Base-by-base conservation (phyloP, 2,329 filamentous ascomycete species). In the Claviceps quebecensis region DNA sequence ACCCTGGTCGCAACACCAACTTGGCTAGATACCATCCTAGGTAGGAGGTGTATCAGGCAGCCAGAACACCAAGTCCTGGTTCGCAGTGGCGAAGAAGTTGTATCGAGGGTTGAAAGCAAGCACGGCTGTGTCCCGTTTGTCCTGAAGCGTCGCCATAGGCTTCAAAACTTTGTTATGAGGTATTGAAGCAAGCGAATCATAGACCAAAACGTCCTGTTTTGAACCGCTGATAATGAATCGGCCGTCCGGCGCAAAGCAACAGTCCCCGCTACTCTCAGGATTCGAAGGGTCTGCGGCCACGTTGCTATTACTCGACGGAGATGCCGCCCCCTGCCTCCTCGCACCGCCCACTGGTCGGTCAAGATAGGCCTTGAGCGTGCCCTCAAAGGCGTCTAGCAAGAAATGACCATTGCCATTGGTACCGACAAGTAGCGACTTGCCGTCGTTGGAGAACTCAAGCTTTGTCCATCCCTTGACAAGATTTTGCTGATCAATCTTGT, bases 381-480 rank as follows among this genome's bases (percentile, higher is more conserved):
- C 93, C 43, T 87, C 82, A 63, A 96, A 97, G 1, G 91, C 87
- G 64, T 98, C 93, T n/a, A 98, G 73, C 2, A 98, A 71, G 61
- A 93, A 95, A 66, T 98, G 93, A 0, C 89, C 88, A 49, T 77
- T 77, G 6, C 86, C 87, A 47, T 84, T 87, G 2, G 91, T 97
- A 14, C 86, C 87, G 17, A 98, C 67, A 5, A 98, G 75, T 47
- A 98, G 69, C 54, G 80, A 80, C 62, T 95, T 95, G 17, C 93
- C 93, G 61, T 98, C 93, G 61, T 98, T 98, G 53, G 87, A 93
- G 64, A 98, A 97, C 60, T 95, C 89, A 43, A 98, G 75, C 59
- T 86, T 89, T 1, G 87, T 93, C 93, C 93, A 98, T 11, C 83
- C 83, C 49, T 76, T 76, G 54, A 78, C 71, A 1, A 76, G 68